Base-by-base conservation (phyloP, 257 asterid species). In the Solanum commersonii region DNA sequence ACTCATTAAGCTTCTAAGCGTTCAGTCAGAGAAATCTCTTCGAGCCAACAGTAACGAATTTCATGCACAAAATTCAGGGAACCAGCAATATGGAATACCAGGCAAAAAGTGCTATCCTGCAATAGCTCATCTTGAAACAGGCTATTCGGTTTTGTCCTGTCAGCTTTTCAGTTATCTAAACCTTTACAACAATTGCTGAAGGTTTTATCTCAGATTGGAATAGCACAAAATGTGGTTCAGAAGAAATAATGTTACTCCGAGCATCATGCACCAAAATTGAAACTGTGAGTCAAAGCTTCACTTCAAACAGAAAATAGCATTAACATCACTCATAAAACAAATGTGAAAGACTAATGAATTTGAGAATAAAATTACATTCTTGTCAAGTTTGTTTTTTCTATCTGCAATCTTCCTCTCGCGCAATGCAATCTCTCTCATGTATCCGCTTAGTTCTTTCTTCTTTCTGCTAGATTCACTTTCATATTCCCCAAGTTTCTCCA, bases 391-490 rank as follows among this genome's bases (percentile, higher is more conserved):
- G 86, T 88, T 95, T 92, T 93, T 94, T 90, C 92, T 96, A 90
- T 96, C 98, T 49, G 93, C 86, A 91, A 96, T 95, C 92, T 83
- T 94, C 95, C 85, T 94, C 93, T 94, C 97, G 81, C 95, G 91
- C 84, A 87, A 92, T 79, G 92, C 92, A 89, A 95, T 90, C 93
- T 97, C 99, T 92, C 93, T 96, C 93, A 92, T 79, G 92, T 96
- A 95, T 87, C 94, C 96, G 89, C 92, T 91, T 89, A 94, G 94
- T 88, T 95, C 98, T 94, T 94, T 95, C 91, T 89, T 95, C 94
- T 95, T 94, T 89, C 91, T 92, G 88, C 88, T 92, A 87, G 93
- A 90, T 92, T 94, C 99, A 87, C 91, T 93, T 88, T 96, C 95
- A 87, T 94, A 96, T 88, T 74, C 89, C 68, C 93, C 96, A 90